Evolutionary conservation across 306 rosid species (phyloP).

Genomic region (Cyamopsis tetragonoloba): DNA sequence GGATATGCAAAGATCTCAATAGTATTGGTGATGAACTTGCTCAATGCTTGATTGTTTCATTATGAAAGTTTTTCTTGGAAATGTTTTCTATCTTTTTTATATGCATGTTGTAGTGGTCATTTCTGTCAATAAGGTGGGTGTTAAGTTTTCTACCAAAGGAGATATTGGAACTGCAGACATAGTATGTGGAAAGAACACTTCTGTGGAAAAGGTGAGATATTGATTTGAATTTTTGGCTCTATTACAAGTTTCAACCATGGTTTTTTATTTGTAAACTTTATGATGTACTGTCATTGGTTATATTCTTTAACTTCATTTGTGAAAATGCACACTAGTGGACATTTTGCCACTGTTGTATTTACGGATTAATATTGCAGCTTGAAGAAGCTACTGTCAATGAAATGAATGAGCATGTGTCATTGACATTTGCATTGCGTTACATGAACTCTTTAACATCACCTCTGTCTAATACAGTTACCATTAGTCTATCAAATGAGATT

Average conservation of each 20-base stretch:
- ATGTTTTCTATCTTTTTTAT: too few relatives aligned
- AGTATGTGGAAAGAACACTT: too few relatives aligned
- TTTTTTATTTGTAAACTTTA: too few relatives aligned
- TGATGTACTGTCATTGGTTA: neutral
- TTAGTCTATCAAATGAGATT: slow-evolving; percentile 49
- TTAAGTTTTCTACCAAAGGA: too few relatives aligned
- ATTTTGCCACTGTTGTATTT: neutral
- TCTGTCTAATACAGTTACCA: slow-evolving; percentile 61
- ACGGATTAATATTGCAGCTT: slow-evolving; percentile 42
- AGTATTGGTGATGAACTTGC: too few relatives aligned
- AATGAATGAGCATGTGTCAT: slow-evolving; percentile 82
- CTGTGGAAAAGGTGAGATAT: too few relatives aligned
- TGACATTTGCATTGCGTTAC: slow-evolving; percentile 86
- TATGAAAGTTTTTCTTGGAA: too few relatives aligned
- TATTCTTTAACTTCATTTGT: neutral
- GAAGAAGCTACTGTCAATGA: slow-evolving; percentile 57
- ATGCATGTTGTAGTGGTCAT: too few relatives aligned
- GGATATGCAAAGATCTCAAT: too few relatives aligned
- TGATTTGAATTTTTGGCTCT: neutral
- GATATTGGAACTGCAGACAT: too few relatives aligned
- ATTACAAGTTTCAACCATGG: neutral
- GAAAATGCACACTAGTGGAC: neutral
- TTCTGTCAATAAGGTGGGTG: too few relatives aligned
- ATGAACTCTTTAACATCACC: slow-evolving; percentile 94
- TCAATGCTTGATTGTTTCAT: too few relatives aligned